Base-by-base conservation (phyloP, 2,329 filamentous ascomycete genomes). In the Arthroderma uncinatum region DNA sequence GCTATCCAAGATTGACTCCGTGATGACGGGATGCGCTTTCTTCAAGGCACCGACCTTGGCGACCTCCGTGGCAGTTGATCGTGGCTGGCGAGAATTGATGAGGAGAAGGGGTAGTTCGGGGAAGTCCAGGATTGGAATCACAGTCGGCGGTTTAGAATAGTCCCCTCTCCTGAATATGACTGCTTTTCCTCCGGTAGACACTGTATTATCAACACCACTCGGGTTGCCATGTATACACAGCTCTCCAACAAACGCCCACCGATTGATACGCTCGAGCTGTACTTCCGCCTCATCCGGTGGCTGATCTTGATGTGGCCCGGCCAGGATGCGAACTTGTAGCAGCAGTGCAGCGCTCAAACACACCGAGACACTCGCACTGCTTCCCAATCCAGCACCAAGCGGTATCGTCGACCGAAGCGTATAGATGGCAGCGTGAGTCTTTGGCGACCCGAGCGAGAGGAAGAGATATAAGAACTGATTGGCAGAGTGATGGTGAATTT, bases 221-320 rank as follows among this genome's bases (percentile, higher is more conserved):
- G 93, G 93, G 67, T 95, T 97, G 37, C 92, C 93, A 68, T 98
- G 93, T 61, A 97, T 96, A 73, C 90, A 93, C 83, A 97, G 87
- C 71, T 98, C 93, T 23, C 87, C 87, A 0, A 98, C 93, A 71
- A 96, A 97, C 0, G 93, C 91, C 93, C 94, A 98, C 60, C 87
- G 82, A 72, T 98, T 98, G 74, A 98, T 96, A 62, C 92, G 84
- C 74, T 97, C 91, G 30, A 97, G 81, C 69, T 98, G 92, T 44
- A 90, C 73, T 59, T 87, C 84, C n/a, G 89, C 89, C 73, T 98
- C 93, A 56, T 89, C 84, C 0, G 83, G 74, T 2, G 90, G 89
- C 71, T 97, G 92, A 65, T 97, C 92, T 0, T 88, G 87, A 68
- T 97, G 92, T 1, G 93, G 93, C 0, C 90, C 90, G 1, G 89